These are phyloP conservation scores for Anthoceros angustus DNA, from an alignment of 225 moss, liverwort and hornwort genomes.

Conservation along the genomic window DNA sequence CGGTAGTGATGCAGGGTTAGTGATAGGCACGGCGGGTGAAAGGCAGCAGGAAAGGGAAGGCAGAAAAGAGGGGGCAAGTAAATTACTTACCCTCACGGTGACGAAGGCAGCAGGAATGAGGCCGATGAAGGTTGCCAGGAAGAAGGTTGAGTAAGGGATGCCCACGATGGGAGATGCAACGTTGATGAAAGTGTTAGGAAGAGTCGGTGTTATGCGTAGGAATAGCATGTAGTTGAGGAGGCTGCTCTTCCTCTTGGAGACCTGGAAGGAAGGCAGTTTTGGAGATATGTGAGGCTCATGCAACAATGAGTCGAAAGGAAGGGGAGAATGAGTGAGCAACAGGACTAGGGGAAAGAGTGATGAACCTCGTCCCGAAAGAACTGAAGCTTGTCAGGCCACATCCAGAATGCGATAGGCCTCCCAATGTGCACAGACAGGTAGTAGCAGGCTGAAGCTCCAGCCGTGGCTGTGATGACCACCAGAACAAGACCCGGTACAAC, in stretches of 20 bases:
- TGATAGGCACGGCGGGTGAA: neutral
- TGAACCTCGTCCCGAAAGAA: constrained; percentile 67
- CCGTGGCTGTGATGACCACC: constrained; percentile 68
- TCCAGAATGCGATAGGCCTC: constrained; percentile 72
- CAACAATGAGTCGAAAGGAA: neutral
- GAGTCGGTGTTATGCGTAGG: constrained; percentile 75
- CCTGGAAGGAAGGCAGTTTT: constrained; percentile 16
- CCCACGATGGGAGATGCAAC: constrained; percentile 87
- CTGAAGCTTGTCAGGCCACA: constrained; percentile 72
- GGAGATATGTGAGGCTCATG: neutral
- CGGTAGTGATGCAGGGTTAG: neutral
- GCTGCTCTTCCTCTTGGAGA: constrained; percentile 53
- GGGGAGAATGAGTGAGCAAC: neutral
- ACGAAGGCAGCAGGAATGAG: constrained; percentile 78
- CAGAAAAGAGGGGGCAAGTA: neutral
- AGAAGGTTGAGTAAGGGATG: constrained; percentile 59
- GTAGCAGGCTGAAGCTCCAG: constrained; percentile 83
- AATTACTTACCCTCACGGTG: constrained; percentile 55
- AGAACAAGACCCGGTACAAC: constrained; percentile 47
- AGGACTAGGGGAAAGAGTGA: neutral
- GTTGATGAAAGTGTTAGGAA: constrained; percentile 93
- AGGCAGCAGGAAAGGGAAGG: neutral
- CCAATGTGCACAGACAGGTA: constrained; percentile 80
- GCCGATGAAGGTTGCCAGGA: constrained; percentile 64
- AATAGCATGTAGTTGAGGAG: constrained; percentile 89